Conservation (phyloP, 2,329 filamentous ascomycete species). For the Plectosphaerella cucumerina region DNA sequence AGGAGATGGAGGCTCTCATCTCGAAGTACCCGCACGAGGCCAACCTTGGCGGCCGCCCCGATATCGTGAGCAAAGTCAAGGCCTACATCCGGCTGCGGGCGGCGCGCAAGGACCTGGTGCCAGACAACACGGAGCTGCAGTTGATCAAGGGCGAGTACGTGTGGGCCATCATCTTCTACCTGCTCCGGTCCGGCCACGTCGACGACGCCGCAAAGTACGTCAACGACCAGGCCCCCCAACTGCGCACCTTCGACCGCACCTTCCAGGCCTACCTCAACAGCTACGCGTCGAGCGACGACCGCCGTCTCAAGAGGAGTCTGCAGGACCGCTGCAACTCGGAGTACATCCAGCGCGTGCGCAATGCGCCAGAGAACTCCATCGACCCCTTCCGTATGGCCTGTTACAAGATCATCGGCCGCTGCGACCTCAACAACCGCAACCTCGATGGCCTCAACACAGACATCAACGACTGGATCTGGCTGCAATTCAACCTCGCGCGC, state of each 20-base stretch:
- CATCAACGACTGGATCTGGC: constrained; percentile 69
- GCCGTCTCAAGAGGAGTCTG: constrained; percentile 71
- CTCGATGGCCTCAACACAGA: constrained; percentile 60
- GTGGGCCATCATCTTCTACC: constrained; percentile 92
- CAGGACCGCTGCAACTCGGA: constrained; percentile 87
- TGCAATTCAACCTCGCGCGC: constrained; percentile 65
- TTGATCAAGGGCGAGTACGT: constrained; percentile 77
- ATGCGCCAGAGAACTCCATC: constrained; percentile 79
- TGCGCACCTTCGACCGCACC: constrained; percentile 85
- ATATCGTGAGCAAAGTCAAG: constrained; percentile 83
- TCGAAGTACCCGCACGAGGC: constrained; percentile 83
- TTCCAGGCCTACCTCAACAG: constrained; percentile 84
- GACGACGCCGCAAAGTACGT: constrained; percentile 85
- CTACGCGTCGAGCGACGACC: constrained; percentile 73
- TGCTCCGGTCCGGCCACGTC: constrained; percentile 80
- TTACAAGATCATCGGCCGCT: constrained; percentile 92
- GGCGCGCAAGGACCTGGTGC: constrained; percentile 76
- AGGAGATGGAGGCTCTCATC: constrained; percentile 72
- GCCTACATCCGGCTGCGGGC: constrained; percentile 84
- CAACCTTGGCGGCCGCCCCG: constrained; percentile 82
- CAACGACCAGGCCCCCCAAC: constrained; percentile 70
- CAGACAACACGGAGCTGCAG: constrained; percentile 77
- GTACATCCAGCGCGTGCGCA: constrained; percentile 78
- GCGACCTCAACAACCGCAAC: constrained; percentile 61
- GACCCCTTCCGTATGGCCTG: constrained; percentile 96